These are phyloP conservation scores for Funneliformis caledonium DNA, from an alignment of 371 early-diverging fungal genomes.

Conservation along the genomic window DNA sequence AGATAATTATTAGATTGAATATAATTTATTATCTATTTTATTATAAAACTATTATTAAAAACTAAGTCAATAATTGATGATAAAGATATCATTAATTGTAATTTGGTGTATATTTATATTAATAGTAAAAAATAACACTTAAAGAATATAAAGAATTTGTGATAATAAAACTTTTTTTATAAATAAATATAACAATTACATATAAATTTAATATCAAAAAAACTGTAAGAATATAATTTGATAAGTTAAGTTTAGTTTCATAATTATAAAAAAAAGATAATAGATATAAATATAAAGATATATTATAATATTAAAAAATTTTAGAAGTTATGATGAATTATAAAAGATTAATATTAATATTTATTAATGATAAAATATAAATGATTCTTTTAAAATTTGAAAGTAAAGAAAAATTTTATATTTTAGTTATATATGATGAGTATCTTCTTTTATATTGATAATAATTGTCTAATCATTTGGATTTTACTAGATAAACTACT, in stretches of 20 bases:
- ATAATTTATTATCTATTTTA: not conserved
- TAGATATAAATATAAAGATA: too few relatives aligned
- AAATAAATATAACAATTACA: not conserved
- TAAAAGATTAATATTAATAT: not conserved
- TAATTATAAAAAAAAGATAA: not conserved
- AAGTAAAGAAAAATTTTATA: not conserved
- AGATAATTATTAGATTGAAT: not conserved
- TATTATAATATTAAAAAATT: too few relatives aligned
- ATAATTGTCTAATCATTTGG: too few relatives aligned
- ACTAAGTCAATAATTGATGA: conserved; percentile 12
- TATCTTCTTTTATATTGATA: too few relatives aligned
- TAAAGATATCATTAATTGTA: not conserved
- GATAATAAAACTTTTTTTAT: not conserved
- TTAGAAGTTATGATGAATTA: too few relatives aligned
- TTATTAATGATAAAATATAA: not conserved
- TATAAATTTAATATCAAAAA: not conserved
- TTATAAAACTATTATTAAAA: not conserved
- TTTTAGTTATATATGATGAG: too few relatives aligned
- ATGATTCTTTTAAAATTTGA: not conserved
- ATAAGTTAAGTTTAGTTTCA: not conserved
- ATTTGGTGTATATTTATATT: not conserved
- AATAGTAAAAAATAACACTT: not conserved
- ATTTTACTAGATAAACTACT: too few relatives aligned
- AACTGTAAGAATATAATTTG: not conserved
- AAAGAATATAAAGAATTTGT: not conserved